Evolutionary conservation across 2,329 filamentous ascomycete species (phyloP), one percentile per base, ranked within the genome.

Genomic region (Colletotrichum sp.): DNA sequence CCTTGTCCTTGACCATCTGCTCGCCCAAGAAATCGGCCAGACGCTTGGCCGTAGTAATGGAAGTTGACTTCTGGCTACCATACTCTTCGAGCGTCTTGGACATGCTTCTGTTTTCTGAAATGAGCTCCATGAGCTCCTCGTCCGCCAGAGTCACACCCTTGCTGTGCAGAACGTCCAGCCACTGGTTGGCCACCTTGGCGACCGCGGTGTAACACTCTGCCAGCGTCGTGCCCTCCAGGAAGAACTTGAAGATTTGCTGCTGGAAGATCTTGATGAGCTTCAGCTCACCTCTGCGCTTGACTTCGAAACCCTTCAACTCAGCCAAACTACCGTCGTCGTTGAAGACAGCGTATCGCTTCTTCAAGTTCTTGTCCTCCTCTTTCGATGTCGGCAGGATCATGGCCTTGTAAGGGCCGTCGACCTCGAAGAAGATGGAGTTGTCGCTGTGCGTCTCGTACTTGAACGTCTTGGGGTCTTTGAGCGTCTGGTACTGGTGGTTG

Each of bases 231-330:
- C 97, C 97, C 81, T 99, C 96, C 7, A 99, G 88, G 86, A 99
- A 99, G 86, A 99, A 98, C 83, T 98, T 98, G 93, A 99, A 99
- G 78, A 99, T 98, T 81, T 99, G 97, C 75, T 97, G 95, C 84
- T 99, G 97, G 84, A 99, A 99, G 82, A 98, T 99, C 86, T 99
- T 99, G 90, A 99, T 99, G 79, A 99, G 93, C 87, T 99, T 99
- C 79, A 99, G 88, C 86, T 99, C 97, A 88, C 97, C 97, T 91
- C 97, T 92, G 83, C 97, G 93, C 88, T 99, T 99, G 78, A 99
- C 93, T 81, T 99, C 97, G 81, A 99, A 99, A 7, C 97, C 97
- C 82, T 99, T 99, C 81, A 99, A 85, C 83, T 99, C 97, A 16
- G 97, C 97, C 68, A 99, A 89, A 83, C 94, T 98, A 52, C 97